Evolutionary conservation across 345 rosid species (phyloP).

Genomic region (Hibiscus syriacus): DNA sequence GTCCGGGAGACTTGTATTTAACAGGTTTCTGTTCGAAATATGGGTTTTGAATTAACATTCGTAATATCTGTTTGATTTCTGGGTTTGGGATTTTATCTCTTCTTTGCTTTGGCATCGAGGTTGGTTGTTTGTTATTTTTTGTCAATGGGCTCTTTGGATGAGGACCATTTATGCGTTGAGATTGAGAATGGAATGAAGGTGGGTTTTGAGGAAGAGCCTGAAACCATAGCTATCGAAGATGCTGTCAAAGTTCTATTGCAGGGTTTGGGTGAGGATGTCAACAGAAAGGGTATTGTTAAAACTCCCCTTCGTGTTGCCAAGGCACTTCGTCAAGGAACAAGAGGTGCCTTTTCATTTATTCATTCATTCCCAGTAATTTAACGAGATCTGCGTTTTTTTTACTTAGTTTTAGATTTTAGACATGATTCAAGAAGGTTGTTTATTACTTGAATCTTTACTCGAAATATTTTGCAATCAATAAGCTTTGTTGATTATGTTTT

Average conservation of each 20-base stretch:
- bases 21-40: neutral
- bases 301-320: constrained; percentile 96
- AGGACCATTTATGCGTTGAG: constrained; percentile 52
- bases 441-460: too few relatives aligned
- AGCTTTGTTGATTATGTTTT: neutral
- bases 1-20: neutral
- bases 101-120: neutral
- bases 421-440: neutral
- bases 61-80: neutral
- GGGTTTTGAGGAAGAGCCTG: constrained; percentile 47
- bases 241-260: constrained; percentile 76
- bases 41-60: neutral
- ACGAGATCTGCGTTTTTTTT: neutral
- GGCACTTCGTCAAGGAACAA: constrained; percentile 79
- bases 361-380: neutral
- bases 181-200: constrained; percentile 53
- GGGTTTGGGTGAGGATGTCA: constrained; percentile 73
- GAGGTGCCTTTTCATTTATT: constrained; percentile 47
- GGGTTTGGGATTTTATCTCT: neutral
- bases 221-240: constrained; percentile 58
- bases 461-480: too few relatives aligned
- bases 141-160: constrained; percentile 9
- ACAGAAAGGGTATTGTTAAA: constrained; percentile 78
- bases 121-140: too few relatives aligned
- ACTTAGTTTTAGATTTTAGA: neutral